Conservation (phyloP, 805 yeast species). For the Myxozyma udenii region DNA sequence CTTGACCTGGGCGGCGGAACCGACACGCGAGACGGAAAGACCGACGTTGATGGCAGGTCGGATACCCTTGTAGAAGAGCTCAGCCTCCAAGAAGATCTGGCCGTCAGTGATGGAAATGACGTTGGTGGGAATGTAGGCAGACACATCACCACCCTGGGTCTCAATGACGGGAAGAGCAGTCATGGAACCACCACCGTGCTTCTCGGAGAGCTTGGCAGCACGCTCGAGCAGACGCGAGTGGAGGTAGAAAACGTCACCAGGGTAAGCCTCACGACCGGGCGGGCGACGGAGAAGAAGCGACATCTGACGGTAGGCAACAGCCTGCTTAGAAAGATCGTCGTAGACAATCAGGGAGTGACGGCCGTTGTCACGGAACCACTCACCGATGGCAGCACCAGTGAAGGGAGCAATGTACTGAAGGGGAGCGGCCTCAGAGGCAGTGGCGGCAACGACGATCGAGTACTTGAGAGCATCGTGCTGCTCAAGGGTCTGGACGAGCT, state of each 20-base stretch:
- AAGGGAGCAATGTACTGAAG: conserved; percentile 99
- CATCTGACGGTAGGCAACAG: conserved; percentile 99
- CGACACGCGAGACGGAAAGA: conserved; percentile 99
- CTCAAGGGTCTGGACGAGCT: conserved; percentile 98
- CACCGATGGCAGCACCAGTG: conserved; percentile 99
- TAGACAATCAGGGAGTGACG: conserved; percentile 93
- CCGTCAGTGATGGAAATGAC: conserved; percentile 97
- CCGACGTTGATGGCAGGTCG: conserved; percentile 99
- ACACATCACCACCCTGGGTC: conserved; percentile 99
- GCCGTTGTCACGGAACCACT: conserved; percentile 99
- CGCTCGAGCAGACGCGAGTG: conserved; percentile 94
- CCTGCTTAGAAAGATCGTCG: conserved; percentile 99
- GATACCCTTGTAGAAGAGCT: conserved; percentile 99
- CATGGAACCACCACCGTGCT: conserved; percentile 87
- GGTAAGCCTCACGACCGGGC: conserved; percentile 96
- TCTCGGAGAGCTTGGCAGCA: conserved; percentile 94
- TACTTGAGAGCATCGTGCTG: conserved; percentile 97
- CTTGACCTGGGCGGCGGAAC: conserved; percentile 99
- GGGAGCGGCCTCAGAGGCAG: conserved; percentile 99
- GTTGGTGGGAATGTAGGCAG: conserved; percentile 96
- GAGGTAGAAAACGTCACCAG: conserved; percentile 94
- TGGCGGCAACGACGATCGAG: conserved; percentile 97
- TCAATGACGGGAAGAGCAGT: conserved; percentile 95
- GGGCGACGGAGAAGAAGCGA: conserved; percentile 96
- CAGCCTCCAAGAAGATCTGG: conserved; percentile 98